Evolutionary conservation across 1,284 basidiomycete species (phyloP).

Genomic region (Xerocomus minutiporus): DNA sequence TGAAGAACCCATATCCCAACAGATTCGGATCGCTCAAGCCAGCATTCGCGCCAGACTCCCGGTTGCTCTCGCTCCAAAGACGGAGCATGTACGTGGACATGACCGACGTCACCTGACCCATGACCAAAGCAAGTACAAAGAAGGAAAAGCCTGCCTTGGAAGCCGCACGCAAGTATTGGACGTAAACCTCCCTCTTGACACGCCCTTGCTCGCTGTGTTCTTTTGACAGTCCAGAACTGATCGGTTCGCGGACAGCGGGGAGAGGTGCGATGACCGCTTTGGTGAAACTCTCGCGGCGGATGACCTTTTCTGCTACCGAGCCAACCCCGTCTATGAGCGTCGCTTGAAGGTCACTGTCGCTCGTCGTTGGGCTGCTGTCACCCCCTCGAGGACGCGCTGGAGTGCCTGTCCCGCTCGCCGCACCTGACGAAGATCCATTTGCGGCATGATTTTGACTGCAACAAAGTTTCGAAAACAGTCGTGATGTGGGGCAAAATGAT

Average conservation of each 20-base stretch:
- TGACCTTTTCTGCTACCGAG: not conserved
- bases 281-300: too few relatives aligned
- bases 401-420: conserved; percentile 50
- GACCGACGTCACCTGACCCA: conserved; percentile 51
- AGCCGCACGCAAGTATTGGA: conserved; percentile 47
- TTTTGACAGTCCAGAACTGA: too few relatives aligned
- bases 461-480: not conserved
- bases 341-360: conserved; percentile 10
- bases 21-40: conserved; percentile 54
- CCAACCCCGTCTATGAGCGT: conserved; percentile 20
- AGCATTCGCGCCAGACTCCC: conserved; percentile 40
- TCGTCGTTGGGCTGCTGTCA: not conserved
- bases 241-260: too few relatives aligned
- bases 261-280: conserved; percentile 21
- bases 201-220: too few relatives aligned
- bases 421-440: conserved; percentile 39
- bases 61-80: conserved; percentile 79
- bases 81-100: conserved; percentile 69
- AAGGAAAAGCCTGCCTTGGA: conserved; percentile 66
- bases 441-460: conserved; percentile 22
- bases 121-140: conserved; percentile 58
- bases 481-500: too few relatives aligned
- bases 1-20: conserved; percentile 59
- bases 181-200: too few relatives aligned
- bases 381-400: conserved; percentile 36